These are phyloP conservation scores for Paraurostyla sp. DNA, from an alignment of 73 alveolate species.

Conservation along the genomic window DNA sequence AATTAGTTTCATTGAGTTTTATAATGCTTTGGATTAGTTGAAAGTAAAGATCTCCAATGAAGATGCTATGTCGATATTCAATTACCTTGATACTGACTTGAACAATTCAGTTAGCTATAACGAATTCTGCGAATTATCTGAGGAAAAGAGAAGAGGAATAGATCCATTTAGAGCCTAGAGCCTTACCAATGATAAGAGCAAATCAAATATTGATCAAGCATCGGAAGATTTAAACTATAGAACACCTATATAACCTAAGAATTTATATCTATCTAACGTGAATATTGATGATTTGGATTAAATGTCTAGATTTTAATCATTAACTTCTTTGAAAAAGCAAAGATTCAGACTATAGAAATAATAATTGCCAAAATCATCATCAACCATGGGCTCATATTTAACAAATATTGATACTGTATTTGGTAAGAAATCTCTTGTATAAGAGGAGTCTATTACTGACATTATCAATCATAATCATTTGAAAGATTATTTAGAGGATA, in stretches of 20 bases:
- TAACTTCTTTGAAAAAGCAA: neutral
- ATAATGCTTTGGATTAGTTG: constrained; percentile 31
- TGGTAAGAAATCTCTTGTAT: neutral
- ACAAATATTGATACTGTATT: neutral
- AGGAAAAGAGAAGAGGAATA: constrained; percentile 56
- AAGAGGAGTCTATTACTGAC: neutral
- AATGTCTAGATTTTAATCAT: constrained; percentile 10
- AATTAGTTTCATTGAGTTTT: constrained; percentile 31
- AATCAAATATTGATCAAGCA: neutral
- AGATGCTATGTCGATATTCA: neutral
- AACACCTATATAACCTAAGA: neutral
- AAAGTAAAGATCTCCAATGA: constrained; percentile 33
- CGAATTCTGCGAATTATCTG: constrained; percentile 66
- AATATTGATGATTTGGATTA: constrained; percentile 35
- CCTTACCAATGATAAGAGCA: neutral
- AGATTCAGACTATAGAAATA: neutral
- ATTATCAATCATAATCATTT: constrained; percentile 22
- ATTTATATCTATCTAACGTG: neutral
- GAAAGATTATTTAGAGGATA: constrained; percentile 19
- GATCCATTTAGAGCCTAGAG: constrained; percentile 51
- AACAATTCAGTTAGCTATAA: constrained; percentile 46
- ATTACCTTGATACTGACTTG: constrained; percentile 50
- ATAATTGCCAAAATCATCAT: neutral
- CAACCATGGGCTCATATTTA: neutral
- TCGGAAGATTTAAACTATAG: neutral